Base-by-base conservation (phyloP, 106 monocot species). In the Dioscorea dumetorum region DNA sequence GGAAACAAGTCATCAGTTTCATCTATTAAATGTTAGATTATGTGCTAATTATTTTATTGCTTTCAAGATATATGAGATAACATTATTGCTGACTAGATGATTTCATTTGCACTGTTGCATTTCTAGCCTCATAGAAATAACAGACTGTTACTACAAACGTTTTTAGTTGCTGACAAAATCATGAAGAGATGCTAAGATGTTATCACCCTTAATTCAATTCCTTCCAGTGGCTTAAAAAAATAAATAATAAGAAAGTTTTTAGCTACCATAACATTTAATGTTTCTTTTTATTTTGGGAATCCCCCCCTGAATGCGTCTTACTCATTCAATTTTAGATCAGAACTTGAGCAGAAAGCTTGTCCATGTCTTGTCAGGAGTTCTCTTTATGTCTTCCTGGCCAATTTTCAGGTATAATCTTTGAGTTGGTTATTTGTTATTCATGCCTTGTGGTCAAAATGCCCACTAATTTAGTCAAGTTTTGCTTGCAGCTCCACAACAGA, bases 321-420 rank as follows among this genome's bases (percentile, higher is more conserved):
- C 61, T 60, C 22, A 19, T 48, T 20, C 49, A 5, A 20, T 60
- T 65, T 59, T 67, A 72, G 79, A 77, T 35, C 92, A 99, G 99
- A 93, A 70, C 51, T 71, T 93, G 83, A 99, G 99, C 81, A 93
- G 99, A 74, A 99, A 99, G 72, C 22, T 83, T 67, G 93, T 93
- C 60, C 99, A 93, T 78, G 86, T 99, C 16, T 74, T 90, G 50
- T 93, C 93, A n/a, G 93, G 99, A 14, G 54, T 99, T 24, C 80
- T 93, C 51, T 99, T 81, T 77, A 81, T 93, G 87, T 64, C 77
- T 8, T 84, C 99, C 4, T 99, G 99, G 99, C 85, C 99, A 24
- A 24, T 99, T 61, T 99, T 99, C 83, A 99, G 93, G 99, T 99
- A 80, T 23, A 14, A 6, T 57, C 24, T 64, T 17, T 16, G 17